phyloP scores from a whole-genome alignment of 495 filamentous ascomycete species.

The Schizothecium vesticola region DNA sequence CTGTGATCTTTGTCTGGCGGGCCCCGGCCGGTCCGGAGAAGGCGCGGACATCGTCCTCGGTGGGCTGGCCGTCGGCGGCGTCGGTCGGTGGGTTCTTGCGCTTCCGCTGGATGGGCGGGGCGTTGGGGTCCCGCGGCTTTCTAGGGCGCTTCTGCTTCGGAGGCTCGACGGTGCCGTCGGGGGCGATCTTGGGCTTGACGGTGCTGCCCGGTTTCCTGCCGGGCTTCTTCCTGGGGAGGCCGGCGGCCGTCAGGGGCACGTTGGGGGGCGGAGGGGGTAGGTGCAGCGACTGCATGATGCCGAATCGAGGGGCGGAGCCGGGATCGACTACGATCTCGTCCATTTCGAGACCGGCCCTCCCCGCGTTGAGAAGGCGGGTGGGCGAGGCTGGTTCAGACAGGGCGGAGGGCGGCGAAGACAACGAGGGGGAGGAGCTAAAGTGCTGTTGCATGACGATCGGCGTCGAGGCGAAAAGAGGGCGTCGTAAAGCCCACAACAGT shows the following conservation, averaged over 20 bases:
- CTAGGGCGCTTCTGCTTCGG: conserved; percentile 49
- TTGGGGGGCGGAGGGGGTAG: conserved; percentile 14
- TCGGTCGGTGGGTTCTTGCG: conserved; percentile 41
- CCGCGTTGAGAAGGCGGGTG: conserved; percentile 27
- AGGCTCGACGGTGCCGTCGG: conserved; percentile 40
- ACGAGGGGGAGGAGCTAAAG: conserved; percentile 29
- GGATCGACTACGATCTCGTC: conserved; percentile 38
- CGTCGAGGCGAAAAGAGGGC: conserved; percentile 7
- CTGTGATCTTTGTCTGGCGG: conserved; percentile 37
- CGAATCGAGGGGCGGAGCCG: conserved; percentile 24
- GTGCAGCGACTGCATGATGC: conserved; percentile 26
- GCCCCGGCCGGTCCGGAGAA: conserved; percentile 16
- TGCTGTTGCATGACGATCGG: conserved; percentile 25
- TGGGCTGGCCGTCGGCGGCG: conserved; percentile 21
- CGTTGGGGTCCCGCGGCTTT: conserved; percentile 54
- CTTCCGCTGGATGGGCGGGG: conserved; percentile 47
- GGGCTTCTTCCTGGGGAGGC: conserved; percentile 44
- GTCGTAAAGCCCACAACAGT: background rate
- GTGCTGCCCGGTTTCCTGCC: conserved; percentile 48
- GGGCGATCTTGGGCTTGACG: conserved; percentile 39
- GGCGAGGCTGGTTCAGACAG: conserved; percentile 34
- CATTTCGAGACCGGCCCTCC: conserved; percentile 33
- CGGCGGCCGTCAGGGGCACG: conserved; percentile 40
- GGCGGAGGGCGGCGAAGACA: conserved; percentile 34
- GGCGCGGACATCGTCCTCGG: conserved; percentile 18